Evolutionary conservation across 768 basidiomycete genomes (phyloP), one percentile per base, ranked within the genome.

Genomic region (Tulasnella sp.): DNA sequence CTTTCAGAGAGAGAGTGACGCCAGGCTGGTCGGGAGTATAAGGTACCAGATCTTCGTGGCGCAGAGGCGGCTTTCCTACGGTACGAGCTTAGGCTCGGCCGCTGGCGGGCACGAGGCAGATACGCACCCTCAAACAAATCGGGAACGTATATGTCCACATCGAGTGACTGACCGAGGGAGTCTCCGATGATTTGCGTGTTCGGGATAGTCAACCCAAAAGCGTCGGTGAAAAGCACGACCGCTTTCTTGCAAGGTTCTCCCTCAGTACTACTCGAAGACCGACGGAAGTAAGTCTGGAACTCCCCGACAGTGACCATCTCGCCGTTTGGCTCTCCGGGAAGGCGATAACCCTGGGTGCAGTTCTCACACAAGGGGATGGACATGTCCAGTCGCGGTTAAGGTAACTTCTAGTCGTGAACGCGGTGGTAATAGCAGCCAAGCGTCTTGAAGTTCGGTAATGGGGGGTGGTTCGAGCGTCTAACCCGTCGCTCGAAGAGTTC

Each of bases 81-180:
- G 59, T 19, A 26, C 1, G 1, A 1, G 29, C 16, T 16, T 42
- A 29, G 41, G 34, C 22, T 59, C 62, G 7, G 39, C 1, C 1
- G 64, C 19, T 22, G 35, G 26, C 39, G 22, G 19, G 42, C 2
- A 26, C 7, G 32, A 7, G 12, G 62, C 12, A 41, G 36, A 42
- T 11, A 41, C 37, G 16, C n/a, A 85, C 87, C 88, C 72, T 81
- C 77, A 75, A 88, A 89, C 63, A 86, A 77, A 78, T 89, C 87
- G 7, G 88, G 88, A 19, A 87, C 81, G 84, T 86, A 89, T 19
- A 88, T 87, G 75, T 89, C 88, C 74, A 87, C 86, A 19, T 80
- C 78, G 29, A 88, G 76, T 16, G 78, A 75, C 72, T 82, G 78
- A 9, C 87, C 82, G 29, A 88, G 76, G 34, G 81, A 78, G 77